These are phyloP conservation scores for Pseudocercospora eumusae DNA, from an alignment of 2,329 filamentous ascomycete species.

Conservation along the genomic window DNA sequence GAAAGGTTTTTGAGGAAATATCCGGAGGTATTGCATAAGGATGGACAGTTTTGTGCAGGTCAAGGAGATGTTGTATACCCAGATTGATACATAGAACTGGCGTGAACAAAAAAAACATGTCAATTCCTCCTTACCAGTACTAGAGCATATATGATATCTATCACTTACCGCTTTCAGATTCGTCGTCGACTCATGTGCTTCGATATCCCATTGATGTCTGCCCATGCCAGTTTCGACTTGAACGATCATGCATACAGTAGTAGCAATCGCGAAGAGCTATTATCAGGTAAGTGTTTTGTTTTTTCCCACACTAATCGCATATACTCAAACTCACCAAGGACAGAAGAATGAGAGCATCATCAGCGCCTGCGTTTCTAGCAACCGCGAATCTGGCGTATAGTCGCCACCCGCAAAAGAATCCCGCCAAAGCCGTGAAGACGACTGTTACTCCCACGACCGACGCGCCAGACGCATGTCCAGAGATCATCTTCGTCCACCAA, in stretches of 20 bases:
- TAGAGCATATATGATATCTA: no score
- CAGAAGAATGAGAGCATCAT: conserved; percentile 31
- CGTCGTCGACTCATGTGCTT: conserved; percentile 14
- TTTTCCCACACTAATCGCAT: not conserved
- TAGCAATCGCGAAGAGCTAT: conserved; percentile 24
- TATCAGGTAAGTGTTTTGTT: not conserved
- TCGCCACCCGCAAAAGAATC: conserved; percentile 25
- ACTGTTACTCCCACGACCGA: conserved; percentile 28
- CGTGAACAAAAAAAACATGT: not conserved
- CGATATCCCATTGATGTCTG: conserved; percentile 22
- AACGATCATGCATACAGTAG: conserved; percentile 24
- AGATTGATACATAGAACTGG: conserved; percentile 28
- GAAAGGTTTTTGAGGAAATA: conserved; percentile 47
- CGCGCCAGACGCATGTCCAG: conserved; percentile 29
- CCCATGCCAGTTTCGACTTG: conserved; percentile 32
- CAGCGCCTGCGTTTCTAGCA: conserved; percentile 27
- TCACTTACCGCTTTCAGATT: conserved; percentile 26
- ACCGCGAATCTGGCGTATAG: conserved; percentile 29
- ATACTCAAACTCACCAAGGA: conserved; percentile 22
- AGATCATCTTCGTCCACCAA: conserved; percentile 12
- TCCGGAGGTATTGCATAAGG: conserved; percentile 52
- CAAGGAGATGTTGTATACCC: conserved; percentile 44
- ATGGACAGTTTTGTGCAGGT: conserved; percentile 50
- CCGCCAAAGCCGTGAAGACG: conserved; percentile 27
- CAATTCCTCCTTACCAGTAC: no score